These are phyloP conservation scores for Paecilomyces variotii DNA, from an alignment of 2,329 filamentous ascomycete species.

Conservation along the genomic window DNA sequence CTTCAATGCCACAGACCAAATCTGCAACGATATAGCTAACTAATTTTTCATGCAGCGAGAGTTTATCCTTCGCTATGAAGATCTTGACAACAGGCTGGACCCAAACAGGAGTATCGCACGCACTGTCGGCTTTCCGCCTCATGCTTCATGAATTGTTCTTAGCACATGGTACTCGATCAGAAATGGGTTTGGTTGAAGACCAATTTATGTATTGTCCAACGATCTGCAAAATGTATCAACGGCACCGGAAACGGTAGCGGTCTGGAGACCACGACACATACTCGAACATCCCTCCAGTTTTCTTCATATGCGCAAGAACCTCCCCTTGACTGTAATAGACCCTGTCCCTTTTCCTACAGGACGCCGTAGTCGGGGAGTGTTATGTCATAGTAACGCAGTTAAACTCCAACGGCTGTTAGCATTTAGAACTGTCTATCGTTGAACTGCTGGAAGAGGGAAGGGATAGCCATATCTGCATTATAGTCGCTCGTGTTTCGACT, in stretches of 20 bases:
- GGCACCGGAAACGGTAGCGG: not conserved
- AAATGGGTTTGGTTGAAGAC: constrained; percentile 25
- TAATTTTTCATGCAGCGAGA: constrained; percentile 27
- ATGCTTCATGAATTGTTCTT: constrained; percentile 25
- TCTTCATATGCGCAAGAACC: not conserved
- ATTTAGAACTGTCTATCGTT: not conserved
- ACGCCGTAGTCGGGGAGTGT: not conserved
- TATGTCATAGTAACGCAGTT: not conserved
- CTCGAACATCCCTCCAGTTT: not conserved
- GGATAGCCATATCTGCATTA: not conserved
- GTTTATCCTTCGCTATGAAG: constrained; percentile 43
- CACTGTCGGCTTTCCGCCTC: constrained; percentile 27
- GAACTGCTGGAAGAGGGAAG: not conserved
- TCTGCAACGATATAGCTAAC: constrained; percentile 1
- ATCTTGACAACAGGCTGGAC: constrained; percentile 41
- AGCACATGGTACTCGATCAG: constrained; percentile 16
- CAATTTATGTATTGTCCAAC: constrained; percentile 16
- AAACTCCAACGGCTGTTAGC: not conserved
- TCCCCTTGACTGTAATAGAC: not conserved
- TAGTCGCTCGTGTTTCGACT: not conserved
- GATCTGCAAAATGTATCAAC: not conserved
- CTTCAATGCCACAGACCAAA: not conserved
- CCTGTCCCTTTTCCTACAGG: not conserved
- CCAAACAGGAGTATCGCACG: constrained; percentile 28
- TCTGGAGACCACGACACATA: not conserved